Conservation (phyloP, 495 filamentous ascomycete genomes). For the Paragyromitra xinjiangensis region DNA sequence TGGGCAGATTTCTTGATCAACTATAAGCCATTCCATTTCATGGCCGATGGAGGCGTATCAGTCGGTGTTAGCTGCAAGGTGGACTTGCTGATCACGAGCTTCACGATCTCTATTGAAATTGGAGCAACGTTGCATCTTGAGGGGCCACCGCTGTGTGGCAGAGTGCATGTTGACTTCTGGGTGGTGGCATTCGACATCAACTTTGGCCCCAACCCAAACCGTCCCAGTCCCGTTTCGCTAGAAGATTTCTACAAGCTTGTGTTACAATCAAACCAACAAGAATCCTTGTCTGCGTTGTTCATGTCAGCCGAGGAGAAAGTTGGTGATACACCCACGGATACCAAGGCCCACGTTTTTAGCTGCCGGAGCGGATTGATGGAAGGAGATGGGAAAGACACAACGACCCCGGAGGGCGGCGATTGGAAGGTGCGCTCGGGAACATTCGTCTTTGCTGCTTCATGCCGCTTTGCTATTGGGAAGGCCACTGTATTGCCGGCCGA, state of each 20-base stretch:
- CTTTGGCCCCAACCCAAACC: slow-evolving; percentile 58
- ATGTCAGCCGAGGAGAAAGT: background rate
- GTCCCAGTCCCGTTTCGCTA: background rate
- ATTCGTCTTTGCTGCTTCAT: slow-evolving; percentile 4
- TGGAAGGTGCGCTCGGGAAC: background rate
- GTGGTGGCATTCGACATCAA: slow-evolving; percentile 61
- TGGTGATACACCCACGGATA: background rate
- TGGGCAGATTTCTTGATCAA: slow-evolving; percentile 64
- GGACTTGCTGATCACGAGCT: slow-evolving; percentile 59
- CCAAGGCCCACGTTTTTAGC: background rate
- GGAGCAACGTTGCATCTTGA: slow-evolving; percentile 59
- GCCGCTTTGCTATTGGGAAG: background rate
- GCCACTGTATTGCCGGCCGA: background rate
- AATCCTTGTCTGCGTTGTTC: background rate
- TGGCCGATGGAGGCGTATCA: slow-evolving; percentile 57
- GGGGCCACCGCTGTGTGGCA: slow-evolving; percentile 60
- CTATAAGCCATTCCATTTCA: slow-evolving; percentile 64
- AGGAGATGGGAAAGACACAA: background rate
- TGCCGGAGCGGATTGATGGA: background rate
- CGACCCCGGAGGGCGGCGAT: background rate
- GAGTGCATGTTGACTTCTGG: slow-evolving; percentile 61
- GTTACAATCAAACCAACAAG: background rate
- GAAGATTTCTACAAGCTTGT: slow-evolving; percentile 50
- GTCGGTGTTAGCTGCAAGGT: slow-evolving; percentile 61
- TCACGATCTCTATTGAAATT: slow-evolving; percentile 58